Evolutionary conservation across 305 asterid genomes (phyloP).

Genomic region (Ajuga reptans): DNA sequence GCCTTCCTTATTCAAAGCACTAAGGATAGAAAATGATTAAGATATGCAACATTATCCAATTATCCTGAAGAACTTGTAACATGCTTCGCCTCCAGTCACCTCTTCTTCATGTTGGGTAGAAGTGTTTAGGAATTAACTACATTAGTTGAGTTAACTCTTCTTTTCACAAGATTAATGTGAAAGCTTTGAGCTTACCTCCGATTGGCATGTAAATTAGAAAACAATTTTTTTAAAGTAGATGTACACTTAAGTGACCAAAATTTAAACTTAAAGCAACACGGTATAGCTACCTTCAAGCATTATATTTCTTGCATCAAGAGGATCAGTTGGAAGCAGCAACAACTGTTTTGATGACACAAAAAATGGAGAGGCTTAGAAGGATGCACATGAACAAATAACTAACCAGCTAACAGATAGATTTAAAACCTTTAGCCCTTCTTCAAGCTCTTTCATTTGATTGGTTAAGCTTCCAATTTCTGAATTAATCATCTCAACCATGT

Average conservation of each 20-base stretch:
- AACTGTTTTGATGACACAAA: conserved; percentile 35
- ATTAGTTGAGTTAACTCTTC: conserved; percentile 1
- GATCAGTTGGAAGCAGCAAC: conserved; percentile 80
- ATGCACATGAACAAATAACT: conserved; percentile 3
- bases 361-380: conserved; percentile 19
- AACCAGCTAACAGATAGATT: conserved; percentile 13
- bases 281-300: conserved; percentile 75
- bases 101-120: background rate
- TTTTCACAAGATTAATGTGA: background rate
- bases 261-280: background rate
- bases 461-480: conserved; percentile 65
- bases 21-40: conserved; percentile 8
- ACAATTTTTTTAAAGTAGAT: background rate
- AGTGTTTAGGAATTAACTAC: conserved; percentile 1
- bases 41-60: conserved; percentile 13
- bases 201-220: conserved; percentile 9
- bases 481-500: conserved; percentile 84
- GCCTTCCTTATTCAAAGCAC: conserved; percentile 12
- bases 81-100: background rate
- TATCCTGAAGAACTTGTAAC: background rate
- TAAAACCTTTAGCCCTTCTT: conserved; percentile 67
- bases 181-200: background rate
- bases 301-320: conserved; percentile 90
- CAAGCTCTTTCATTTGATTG: conserved; percentile 51
- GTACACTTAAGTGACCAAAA: background rate